phyloP scores from a whole-genome alignment of 2,329 filamentous ascomycete genomes.

The Cladosporium sp. region DNA sequence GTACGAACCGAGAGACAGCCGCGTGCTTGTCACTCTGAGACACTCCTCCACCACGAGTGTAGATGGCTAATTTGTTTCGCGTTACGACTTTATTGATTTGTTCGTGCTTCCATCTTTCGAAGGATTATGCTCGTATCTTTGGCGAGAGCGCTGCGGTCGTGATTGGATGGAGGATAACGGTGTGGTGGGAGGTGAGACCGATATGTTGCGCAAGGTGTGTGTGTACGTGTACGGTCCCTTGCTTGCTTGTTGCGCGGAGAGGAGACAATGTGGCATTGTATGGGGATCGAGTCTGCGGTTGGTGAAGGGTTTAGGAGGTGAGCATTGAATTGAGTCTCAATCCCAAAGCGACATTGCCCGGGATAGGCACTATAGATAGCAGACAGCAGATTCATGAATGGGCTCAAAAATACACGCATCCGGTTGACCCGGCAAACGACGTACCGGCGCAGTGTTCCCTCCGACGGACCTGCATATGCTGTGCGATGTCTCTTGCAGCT shows the following conservation, averaged over 20 bases:
- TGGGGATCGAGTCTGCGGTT: background rate
- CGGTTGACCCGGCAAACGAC: conserved; percentile 4
- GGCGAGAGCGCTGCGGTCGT: background rate
- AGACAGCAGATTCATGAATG: background rate
- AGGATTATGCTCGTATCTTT: conserved; percentile 10
- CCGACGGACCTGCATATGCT: conserved; percentile 18
- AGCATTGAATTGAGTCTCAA: too few species aligned
- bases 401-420: background rate
- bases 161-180: background rate
- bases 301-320: background rate
- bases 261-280: conserved; percentile 16
- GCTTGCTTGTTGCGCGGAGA: conserved; percentile 1
- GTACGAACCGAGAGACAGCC: background rate
- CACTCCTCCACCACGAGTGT: background rate
- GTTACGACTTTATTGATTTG: background rate
- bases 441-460: background rate
- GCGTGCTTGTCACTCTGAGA: conserved; percentile 7
- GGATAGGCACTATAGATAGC: background rate
- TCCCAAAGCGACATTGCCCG: too few species aligned
- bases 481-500: conserved; percentile 9
- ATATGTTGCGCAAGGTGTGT: conserved; percentile 17
- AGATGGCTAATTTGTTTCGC: background rate
- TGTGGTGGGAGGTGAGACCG: conserved; percentile 12
- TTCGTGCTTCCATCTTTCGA: background rate
- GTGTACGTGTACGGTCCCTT: conserved; percentile 3